phyloP scores from a whole-genome alignment of 306 rosid species.

The Adenanthera pavonina region DNA sequence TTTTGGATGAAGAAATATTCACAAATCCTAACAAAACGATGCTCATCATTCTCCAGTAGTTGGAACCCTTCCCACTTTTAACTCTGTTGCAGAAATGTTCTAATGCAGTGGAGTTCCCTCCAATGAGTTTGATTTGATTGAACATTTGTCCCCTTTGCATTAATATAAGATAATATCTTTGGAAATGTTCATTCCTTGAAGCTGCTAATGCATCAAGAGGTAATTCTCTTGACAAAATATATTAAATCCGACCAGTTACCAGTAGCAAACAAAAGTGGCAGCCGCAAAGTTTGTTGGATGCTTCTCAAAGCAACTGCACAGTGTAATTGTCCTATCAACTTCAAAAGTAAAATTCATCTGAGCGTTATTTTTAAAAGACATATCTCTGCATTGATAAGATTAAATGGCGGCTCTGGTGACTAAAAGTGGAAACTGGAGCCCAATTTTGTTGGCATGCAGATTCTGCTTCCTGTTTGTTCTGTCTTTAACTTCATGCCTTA shows the following conservation, averaged over 20 bases:
- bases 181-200: slow-evolving; percentile 14
- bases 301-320: slow-evolving; percentile 39
- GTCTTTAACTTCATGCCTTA: slow-evolving; percentile 31
- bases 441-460: slow-evolving; percentile 39
- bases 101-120: neutral
- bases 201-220: slow-evolving; percentile 1
- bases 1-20: too few relatives aligned
- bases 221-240: slow-evolving; percentile 20
- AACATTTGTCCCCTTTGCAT: neutral
- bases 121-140: neutral
- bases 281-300: slow-evolving; percentile 42
- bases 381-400: slow-evolving; percentile 31
- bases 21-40: too few relatives aligned
- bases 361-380: slow-evolving; percentile 43
- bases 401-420: slow-evolving; percentile 41
- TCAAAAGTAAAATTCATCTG: slow-evolving; percentile 42
- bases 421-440: slow-evolving; percentile 41
- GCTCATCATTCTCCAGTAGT: too few relatives aligned
- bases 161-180: neutral
- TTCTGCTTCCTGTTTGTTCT: slow-evolving; percentile 17
- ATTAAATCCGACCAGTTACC: slow-evolving; percentile 32
- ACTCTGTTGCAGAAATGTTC: neutral
- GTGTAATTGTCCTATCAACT: slow-evolving; percentile 47
- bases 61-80: too few relatives aligned
- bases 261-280: slow-evolving; percentile 15